A percentile compares a stretch with the other conserved stretches of the same genome.
Evolutionary conservation across 257 asterid species (phyloP).

Genomic region (Solanum bulbocastanum): DNA sequence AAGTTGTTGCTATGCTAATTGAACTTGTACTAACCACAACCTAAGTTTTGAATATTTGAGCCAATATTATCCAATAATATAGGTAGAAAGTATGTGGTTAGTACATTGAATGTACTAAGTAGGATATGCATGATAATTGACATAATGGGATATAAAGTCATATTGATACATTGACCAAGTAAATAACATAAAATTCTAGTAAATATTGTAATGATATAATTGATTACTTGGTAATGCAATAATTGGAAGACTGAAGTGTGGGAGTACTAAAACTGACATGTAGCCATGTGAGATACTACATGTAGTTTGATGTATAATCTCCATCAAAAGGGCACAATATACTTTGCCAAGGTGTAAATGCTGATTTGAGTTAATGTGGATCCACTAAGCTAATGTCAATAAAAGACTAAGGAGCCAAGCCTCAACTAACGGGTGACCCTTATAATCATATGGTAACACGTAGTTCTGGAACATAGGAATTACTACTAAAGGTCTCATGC

Average conservation of each 20-base stretch:
- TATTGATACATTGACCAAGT: neutral
- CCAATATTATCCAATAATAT: no score
- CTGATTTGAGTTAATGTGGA: no score
- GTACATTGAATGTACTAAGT: neutral
- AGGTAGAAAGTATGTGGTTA: neutral
- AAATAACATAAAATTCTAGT: neutral
- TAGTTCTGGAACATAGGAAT: no score
- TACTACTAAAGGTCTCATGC: no score
- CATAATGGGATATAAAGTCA: neutral
- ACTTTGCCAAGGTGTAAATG: no score
- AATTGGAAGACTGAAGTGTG: neutral
- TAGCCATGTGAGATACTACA: neutral
- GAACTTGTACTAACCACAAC: neutral
- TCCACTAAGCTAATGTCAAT: no score
- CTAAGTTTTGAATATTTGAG: neutral
- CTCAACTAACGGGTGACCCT: no score
- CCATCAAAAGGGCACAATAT: neutral
- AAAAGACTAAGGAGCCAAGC: no score
- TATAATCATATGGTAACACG: no score
- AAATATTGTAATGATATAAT: neutral
- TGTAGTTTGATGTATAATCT: neutral
- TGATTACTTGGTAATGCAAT: neutral
- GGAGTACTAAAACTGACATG: neutral
- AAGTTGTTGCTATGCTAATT: neutral
- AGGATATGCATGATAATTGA: neutral